Evolutionary conservation across 352 stramenopile species (phyloP).

Genomic region (Pythium phragmitis): DNA sequence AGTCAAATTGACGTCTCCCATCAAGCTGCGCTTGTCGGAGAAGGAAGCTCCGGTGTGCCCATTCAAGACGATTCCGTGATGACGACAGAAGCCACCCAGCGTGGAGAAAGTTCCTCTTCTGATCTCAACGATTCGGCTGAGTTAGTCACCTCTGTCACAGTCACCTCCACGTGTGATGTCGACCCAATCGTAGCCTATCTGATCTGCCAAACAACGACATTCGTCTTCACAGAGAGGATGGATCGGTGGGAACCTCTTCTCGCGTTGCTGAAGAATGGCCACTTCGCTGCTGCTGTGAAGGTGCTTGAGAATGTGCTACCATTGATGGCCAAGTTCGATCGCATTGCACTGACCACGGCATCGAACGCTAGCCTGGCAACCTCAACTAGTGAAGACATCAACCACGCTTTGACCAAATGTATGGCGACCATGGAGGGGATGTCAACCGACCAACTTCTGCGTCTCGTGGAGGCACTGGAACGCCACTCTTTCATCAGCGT

Average conservation of each 20-base stretch:
- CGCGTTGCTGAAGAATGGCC: conserved; percentile 61
- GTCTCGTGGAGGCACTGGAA: conserved; percentile 51
- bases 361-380: not conserved
- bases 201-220: conserved; percentile 80
- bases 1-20: conserved; percentile 8
- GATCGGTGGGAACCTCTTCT: conserved; percentile 84
- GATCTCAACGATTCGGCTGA: conserved; percentile 22
- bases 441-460: conserved; percentile 63
- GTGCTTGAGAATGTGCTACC: conserved; percentile 77
- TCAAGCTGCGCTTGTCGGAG: conserved; percentile 25
- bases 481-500: conserved; percentile 76
- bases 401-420: conserved; percentile 63
- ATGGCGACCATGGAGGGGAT: conserved; percentile 75
- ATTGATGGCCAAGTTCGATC: conserved; percentile 56
- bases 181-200: conserved; percentile 86
- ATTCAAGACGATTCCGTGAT: conserved; percentile 24
- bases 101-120: conserved; percentile 16
- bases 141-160: conserved; percentile 28
- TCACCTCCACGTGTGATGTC: conserved; percentile 54
- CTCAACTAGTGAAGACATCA: conserved; percentile 16
- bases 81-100: not conserved
- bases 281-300: conserved; percentile 61
- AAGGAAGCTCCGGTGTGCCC: conserved; percentile 24
- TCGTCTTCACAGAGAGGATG: conserved; percentile 69
- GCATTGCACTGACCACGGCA: conserved; percentile 12